Evolutionary conservation across 495 filamentous ascomycete genomes (phyloP).

Genomic region (Hyphodiscus hymeniophilus): DNA sequence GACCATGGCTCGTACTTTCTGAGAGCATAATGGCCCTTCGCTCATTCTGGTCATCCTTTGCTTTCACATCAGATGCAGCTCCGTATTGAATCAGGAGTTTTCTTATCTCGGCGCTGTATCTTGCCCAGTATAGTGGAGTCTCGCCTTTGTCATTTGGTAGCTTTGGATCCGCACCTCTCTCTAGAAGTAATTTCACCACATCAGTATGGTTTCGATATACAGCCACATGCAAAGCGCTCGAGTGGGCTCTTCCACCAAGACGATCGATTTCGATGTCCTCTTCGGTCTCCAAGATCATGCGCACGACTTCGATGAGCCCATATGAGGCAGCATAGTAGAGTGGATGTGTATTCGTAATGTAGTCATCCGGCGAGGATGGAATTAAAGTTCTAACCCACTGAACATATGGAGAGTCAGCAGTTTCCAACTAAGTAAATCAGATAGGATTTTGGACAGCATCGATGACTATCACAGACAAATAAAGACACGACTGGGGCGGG

Average conservation of each 20-base stretch:
- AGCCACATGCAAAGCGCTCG: slow-evolving; percentile 13
- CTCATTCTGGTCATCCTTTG: too few relatives aligned
- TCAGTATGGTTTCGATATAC: slow-evolving; percentile 29
- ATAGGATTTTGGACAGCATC: too few relatives aligned
- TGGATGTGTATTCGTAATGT: slow-evolving; percentile 11
- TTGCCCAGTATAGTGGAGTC: slow-evolving; percentile 10
- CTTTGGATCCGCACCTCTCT: slow-evolving; percentile 44
- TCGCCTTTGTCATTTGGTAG: slow-evolving; percentile 19
- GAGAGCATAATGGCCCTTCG: too few relatives aligned
- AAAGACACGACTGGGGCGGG: too few relatives aligned
- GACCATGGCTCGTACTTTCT: too few relatives aligned
- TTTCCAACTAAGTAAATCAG: too few relatives aligned
- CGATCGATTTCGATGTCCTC: slow-evolving; percentile 9
- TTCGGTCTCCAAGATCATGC: slow-evolving; percentile 8
- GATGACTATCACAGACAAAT: too few relatives aligned
- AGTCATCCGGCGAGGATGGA: background rate
- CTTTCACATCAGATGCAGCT: too few relatives aligned
- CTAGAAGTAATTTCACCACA: slow-evolving; percentile 39
- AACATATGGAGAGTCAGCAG: too few relatives aligned
- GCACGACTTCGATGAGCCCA: slow-evolving; percentile 11
- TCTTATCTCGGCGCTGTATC: background rate
- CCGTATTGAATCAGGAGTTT: background rate
- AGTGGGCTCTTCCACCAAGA: slow-evolving; percentile 7
- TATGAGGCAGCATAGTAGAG: slow-evolving; percentile 14
- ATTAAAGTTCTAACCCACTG: slow-evolving; percentile 11